Base-by-base conservation (phyloP, 257 asterid species). In the Avicennia marina region DNA sequence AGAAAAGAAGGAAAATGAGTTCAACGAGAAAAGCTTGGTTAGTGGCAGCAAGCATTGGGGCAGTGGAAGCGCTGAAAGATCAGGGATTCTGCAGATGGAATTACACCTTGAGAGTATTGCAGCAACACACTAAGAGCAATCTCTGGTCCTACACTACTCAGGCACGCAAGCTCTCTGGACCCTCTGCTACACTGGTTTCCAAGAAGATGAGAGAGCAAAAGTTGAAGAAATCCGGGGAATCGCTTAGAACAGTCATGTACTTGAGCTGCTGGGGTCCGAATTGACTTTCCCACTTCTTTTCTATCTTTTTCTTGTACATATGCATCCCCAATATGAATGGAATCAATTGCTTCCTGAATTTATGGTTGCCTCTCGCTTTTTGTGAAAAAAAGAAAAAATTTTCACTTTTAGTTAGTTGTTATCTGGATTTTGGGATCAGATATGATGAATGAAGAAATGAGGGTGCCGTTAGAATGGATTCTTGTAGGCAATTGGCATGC, bases 11-110 rank as follows among this genome's bases (percentile, higher is more conserved):
- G 21, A 47, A 6, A 51, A 41, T 78, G 88, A 75, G 76, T 43
- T 69, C 75, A 6, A 7, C 72, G 20, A 71, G 71, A 56, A 68
- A 62, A 66, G 68, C 78, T 7, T 69, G 81, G 81, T 20, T 56
- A 9, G 87, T 73, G 3, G 87, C 82, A 18, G 75, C 80, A 11
- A 73, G 84, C 60, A 61, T 81, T 1, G 85, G 83, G 1, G 78
- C 79, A 4, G 77, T 76, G 3, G 86, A 76, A 58, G 82, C 81
- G 6, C 55, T 75, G 3, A 77, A 77, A 36, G 86, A 84, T 64
- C 79, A 79, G n/a, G 90, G 86, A 0, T 49, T 75, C 39, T 66
- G 78, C 56, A 40, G 86, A 44, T 81, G 89, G 94, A 84, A 78
- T 50, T 70, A 78, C 15, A 63, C 77, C 7, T 7, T 76, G 2